Evolutionary conservation across 805 yeast species (phyloP).

Genomic region (Candida boidinii): DNA sequence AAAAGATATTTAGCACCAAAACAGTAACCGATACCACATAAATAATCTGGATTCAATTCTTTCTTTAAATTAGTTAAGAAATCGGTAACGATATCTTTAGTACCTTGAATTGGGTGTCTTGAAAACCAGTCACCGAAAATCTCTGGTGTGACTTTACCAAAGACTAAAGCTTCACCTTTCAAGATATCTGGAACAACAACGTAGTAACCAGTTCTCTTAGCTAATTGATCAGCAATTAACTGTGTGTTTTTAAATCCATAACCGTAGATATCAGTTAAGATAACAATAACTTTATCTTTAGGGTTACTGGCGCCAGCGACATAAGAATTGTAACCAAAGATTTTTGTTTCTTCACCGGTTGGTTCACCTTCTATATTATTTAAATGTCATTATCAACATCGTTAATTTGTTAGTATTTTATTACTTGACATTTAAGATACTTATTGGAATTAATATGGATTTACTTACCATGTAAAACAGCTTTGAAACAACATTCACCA

Average conservation of each 20-base stretch:
- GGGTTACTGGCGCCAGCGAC: too few relatives aligned
- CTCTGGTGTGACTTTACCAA: constrained; percentile 6
- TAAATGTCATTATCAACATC: too few relatives aligned
- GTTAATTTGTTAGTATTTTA: too few relatives aligned
- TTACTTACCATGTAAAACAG: too few relatives aligned
- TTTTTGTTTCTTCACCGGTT: too few relatives aligned
- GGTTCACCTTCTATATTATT: too few relatives aligned
- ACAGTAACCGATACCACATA: constrained; percentile 65
- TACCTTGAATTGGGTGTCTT: constrained; percentile 23
- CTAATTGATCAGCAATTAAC: constrained; percentile 29
- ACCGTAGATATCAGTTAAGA: constrained; percentile 28
- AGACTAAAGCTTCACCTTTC: constrained; percentile 26
- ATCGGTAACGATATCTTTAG: constrained; percentile 36
- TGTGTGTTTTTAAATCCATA: constrained; percentile 16
- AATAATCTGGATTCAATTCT: constrained; percentile 35
- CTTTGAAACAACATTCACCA: too few relatives aligned
- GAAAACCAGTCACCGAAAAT: constrained; percentile 32
- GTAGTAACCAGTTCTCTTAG: constrained; percentile 19
- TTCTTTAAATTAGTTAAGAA: constrained; percentile 33
- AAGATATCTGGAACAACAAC: constrained; percentile 32
- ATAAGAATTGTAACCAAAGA: too few relatives aligned
- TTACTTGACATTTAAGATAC: too few relatives aligned
- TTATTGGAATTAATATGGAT: too few relatives aligned
- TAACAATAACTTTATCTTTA: constrained; percentile 21
- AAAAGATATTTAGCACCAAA: constrained; percentile 68